phyloP scores from a whole-genome alignment of 805 yeast genomes.

The Saccharomycopsis schoenii region DNA sequence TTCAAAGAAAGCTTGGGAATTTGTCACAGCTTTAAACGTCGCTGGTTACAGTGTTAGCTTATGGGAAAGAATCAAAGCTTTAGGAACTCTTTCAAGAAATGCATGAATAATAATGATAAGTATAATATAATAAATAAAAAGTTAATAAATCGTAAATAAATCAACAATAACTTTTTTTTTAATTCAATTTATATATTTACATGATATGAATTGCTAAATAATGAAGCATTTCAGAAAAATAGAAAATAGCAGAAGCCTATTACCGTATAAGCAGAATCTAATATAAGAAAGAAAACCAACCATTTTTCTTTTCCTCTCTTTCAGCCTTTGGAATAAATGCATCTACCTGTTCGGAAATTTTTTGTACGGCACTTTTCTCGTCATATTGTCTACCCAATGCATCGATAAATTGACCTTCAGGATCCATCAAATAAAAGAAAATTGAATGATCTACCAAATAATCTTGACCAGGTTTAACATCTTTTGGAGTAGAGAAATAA shows the following conservation, averaged over 20 bases:
- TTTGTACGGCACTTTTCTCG: slow-evolving; percentile 65
- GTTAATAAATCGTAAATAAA: not conserved
- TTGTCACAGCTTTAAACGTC: slow-evolving; percentile 69
- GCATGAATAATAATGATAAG: slow-evolving; percentile 6
- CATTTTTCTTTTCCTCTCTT: slow-evolving; percentile 52
- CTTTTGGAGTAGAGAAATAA: slow-evolving; percentile 93
- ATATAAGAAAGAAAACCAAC: slow-evolving; percentile 38
- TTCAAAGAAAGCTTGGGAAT: slow-evolving; percentile 77
- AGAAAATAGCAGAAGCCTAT: not conserved
- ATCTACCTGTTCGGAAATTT: slow-evolving; percentile 65
- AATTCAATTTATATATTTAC: not conserved
- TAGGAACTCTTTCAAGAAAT: slow-evolving; percentile 36
- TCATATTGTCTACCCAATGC: slow-evolving; percentile 89
- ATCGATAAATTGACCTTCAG: slow-evolving; percentile 93
- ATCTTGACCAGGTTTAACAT: slow-evolving; percentile 91
- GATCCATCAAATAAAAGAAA: slow-evolving; percentile 94
- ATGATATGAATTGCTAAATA: not conserved
- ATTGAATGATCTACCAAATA: slow-evolving; percentile 95
- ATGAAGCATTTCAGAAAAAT: not conserved
- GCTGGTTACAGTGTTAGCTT: slow-evolving; percentile 73
- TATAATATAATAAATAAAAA: not conserved
- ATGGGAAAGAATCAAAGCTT: slow-evolving; percentile 57
- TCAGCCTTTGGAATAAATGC: slow-evolving; percentile 66
- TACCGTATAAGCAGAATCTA: not conserved
- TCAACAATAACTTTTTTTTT: not conserved